Evolutionary conservation across 495 filamentous ascomycete species (phyloP), one percentile per base, ranked within the genome.

Genomic region (Talaromyces nanjingensis): DNA sequence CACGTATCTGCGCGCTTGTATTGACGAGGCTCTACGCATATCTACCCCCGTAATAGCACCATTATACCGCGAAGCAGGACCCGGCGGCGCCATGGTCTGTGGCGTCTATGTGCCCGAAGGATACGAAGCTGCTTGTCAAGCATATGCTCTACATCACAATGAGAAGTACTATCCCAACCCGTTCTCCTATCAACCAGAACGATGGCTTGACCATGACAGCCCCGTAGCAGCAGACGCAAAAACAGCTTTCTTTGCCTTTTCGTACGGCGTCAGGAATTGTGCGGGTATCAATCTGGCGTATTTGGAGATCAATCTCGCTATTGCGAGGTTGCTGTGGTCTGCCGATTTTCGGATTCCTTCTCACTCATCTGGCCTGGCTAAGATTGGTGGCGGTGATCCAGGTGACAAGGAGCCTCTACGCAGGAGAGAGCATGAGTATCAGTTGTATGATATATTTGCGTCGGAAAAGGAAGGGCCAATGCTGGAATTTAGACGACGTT

Each of bases 401-500:
- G 9, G 9, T 34, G 33, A 8, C 33, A 34, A 34, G 33, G 33
- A 34, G 33, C 33, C 33, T 34, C 9, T 34, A 11, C 33, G 56
- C 0, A 59, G 56, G 56, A 34, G 25, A 33, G 56, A 18, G 4
- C n/a, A 33, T 59, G 56, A 59, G 29, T 59, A 33, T 59, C 56
- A 33, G 56, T 6, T 59, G 29, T 59, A 34, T 34, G 33, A 34
- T 34, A 3, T 34, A 34, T 34, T 34, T 11, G 33, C 33, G 33
- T 34, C 33, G 33, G 33, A 34, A 34, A 59, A 59, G n/a, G 33
- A 59, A 25, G 56, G 56, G 9, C 56, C 56, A 18, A 59, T 59
- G 25, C 25, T 59, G 56, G n/a, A 59, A 20, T 59, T 59, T 2
- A 59, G 33, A 37, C 33, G 33, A 37, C 33, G 33, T 37, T 37